Percentiles rank a stretch among this genome's conserved stretches.
phyloP scores from a whole-genome alignment of 352 stramenopile species.

The Globisporangium solare region DNA sequence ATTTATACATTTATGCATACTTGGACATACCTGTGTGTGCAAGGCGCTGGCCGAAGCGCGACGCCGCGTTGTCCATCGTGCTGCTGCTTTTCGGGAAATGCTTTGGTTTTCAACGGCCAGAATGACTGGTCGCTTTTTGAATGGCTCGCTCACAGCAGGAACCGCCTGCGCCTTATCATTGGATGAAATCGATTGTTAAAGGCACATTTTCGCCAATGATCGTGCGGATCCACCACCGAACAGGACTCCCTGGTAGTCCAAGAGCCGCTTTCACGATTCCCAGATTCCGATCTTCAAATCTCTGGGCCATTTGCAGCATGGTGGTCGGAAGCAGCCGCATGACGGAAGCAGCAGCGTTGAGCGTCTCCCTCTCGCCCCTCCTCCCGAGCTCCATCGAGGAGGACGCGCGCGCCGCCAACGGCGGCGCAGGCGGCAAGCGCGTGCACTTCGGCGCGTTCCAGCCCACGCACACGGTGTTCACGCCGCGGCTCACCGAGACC shows the following conservation, averaged over 20 bases:
- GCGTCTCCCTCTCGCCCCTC: conserved; percentile 73
- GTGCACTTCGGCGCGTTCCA: conserved; percentile 78
- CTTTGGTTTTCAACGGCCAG: neutral
- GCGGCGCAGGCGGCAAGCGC: conserved; percentile 31
- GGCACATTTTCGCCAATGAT: neutral
- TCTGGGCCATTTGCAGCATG: conserved; percentile 18
- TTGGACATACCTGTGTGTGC: conserved; percentile 72
- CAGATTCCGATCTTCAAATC: conserved; percentile 6
- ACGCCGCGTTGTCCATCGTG: conserved; percentile 69
- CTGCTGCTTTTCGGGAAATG: neutral
- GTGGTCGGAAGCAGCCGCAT: conserved; percentile 38
- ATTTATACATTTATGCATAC: neutral
- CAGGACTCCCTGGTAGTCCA: neutral
- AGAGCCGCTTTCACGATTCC: neutral
- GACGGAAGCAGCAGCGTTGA: conserved; percentile 37
- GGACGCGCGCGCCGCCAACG: conserved; percentile 19
- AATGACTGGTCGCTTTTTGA: conserved; percentile 14
- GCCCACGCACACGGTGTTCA: conserved; percentile 85
- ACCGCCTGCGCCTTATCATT: neutral
- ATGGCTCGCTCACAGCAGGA: neutral
- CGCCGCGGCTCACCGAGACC: conserved; percentile 62
- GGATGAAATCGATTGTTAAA: neutral
- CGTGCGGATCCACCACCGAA: neutral
- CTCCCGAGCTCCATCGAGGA: conserved; percentile 77
- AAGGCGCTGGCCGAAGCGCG: conserved; percentile 80